These are phyloP conservation scores for Xenoacremonium recifei DNA, from an alignment of 2,329 filamentous ascomycete species.

Conservation along the genomic window DNA sequence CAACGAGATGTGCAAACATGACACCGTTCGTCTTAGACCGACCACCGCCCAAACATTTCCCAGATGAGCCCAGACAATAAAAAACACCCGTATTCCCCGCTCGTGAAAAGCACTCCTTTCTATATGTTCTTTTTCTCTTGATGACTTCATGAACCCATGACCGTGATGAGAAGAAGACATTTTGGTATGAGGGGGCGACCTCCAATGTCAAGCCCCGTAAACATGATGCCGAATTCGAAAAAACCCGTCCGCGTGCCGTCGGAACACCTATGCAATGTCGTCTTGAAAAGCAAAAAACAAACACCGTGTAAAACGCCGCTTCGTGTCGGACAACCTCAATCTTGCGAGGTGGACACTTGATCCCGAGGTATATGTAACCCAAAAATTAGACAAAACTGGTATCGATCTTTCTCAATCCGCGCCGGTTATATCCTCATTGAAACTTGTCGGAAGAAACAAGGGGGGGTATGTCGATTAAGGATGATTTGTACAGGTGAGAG, in stretches of 20 bases:
- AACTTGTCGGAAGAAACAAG: slow-evolving; percentile 29
- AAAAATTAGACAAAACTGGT: slow-evolving; percentile 38
- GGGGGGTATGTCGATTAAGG: slow-evolving; percentile 44
- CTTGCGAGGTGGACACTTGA: slow-evolving; percentile 31
- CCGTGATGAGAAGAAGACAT: slow-evolving; percentile 31
- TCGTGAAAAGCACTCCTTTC: slow-evolving; percentile 35
- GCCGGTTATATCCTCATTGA: slow-evolving; percentile 35
- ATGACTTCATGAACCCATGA: slow-evolving; percentile 47
- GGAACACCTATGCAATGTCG: slow-evolving; percentile 47
- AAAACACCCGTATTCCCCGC: slow-evolving; percentile 29
- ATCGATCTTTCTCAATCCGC: slow-evolving; percentile 46
- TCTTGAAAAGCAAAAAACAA: slow-evolving; percentile 43
- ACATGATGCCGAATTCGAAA: slow-evolving; percentile 30
- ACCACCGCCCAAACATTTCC: slow-evolving; percentile 32
- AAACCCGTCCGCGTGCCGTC: slow-evolving; percentile 19
- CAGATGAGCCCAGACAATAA: slow-evolving; percentile 38
- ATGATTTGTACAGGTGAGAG: slow-evolving; percentile 48
- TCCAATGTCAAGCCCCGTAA: slow-evolving; percentile 22
- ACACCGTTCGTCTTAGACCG: slow-evolving; percentile 35
- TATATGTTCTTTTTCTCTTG: slow-evolving; percentile 45
- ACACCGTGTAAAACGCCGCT: slow-evolving; percentile 30
- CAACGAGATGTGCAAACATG: slow-evolving; percentile 29
- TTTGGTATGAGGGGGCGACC: slow-evolving; percentile 25
- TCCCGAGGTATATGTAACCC: slow-evolving; percentile 28
- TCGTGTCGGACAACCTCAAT: slow-evolving; percentile 41